Evolutionary conservation across 2,329 filamentous ascomycete species (phyloP), one percentile per base, ranked within the genome.

Genomic region (Magnaporthales sp.): DNA sequence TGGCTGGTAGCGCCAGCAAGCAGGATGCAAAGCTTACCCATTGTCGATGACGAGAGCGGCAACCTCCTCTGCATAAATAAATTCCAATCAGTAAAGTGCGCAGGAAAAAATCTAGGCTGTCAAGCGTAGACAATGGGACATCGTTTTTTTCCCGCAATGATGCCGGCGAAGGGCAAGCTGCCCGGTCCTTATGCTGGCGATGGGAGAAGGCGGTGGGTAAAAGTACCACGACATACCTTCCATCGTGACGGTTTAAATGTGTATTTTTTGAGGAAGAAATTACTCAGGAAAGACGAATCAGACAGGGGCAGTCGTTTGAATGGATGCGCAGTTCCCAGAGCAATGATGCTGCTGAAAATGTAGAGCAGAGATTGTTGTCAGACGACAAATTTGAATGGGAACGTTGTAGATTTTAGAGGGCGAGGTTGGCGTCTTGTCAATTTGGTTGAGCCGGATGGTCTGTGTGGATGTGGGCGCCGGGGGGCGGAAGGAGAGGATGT

Each of bases 1-100:
- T 51, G 13, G 24, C 15, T 30, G 26, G 38, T 54, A 64, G 66
- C 65, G 76, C 78, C 78, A 78, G 77, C 80, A 71, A 69, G 67
- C 38, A 30, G 24, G 29, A 24, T 31, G 64, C 29, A 38, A 77
- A 83, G 86, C 93, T 92, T 94, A 99, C 95, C 95, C 95, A 98
- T 99, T 99, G 93, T 99, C 95, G 86, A 99, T 98, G 84, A 99
- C 95, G 92, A 99, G 93, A 84, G 95, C 95, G 83, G 95, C 95
- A 84, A 99, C 95, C 92, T 99, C 95, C 89, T 99, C 95, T 98
- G 80, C 83, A 84, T 7, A 70, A 70, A 70, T 70, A 78, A 73
- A 27, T 51, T 51, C 68, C 64, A 66, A 32, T 66, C 64, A 66
- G 64, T n/a, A 65, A 26, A 27, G 22, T 60, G 24, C 32, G 63